Conservation (phyloP, 2,329 filamentous ascomycete species). For the Beauveria brongniartii region DNA sequence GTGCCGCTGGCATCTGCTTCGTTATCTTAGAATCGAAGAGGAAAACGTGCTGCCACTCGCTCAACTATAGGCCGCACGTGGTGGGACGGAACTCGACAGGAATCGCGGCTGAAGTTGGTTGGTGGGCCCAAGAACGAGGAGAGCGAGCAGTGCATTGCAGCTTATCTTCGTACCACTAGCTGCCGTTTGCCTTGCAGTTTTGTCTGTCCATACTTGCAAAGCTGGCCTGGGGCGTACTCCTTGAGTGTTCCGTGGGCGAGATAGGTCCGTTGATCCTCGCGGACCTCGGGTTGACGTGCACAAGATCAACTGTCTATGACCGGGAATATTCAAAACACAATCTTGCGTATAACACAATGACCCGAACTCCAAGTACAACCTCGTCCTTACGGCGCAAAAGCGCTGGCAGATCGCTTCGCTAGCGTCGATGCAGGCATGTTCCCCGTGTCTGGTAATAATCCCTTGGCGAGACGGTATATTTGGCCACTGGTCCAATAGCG, state of each 20-base stretch:
- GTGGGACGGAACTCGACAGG: background rate
- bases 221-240: no score
- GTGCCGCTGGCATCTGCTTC: background rate
- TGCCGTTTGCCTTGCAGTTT: background rate
- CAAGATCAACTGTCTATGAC: background rate
- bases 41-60: conserved; percentile 4
- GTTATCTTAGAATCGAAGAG: background rate
- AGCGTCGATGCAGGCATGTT: conserved; percentile 6
- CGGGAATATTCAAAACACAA: background rate
- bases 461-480: background rate
- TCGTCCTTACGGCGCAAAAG: background rate
- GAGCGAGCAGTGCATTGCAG: background rate
- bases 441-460: background rate
- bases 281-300: no score
- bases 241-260: no score
- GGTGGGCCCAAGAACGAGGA: conserved; percentile 3
- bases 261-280: no score
- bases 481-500: background rate
- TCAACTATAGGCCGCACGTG: background rate
- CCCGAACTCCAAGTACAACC: background rate
- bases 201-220: background rate
- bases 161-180: background rate
- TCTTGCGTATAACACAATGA: background rate
- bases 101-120: conserved; percentile 3
- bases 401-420: background rate